Base-by-base conservation (phyloP, 257 asterid genomes). In the Capsicum rhomboideum region DNA sequence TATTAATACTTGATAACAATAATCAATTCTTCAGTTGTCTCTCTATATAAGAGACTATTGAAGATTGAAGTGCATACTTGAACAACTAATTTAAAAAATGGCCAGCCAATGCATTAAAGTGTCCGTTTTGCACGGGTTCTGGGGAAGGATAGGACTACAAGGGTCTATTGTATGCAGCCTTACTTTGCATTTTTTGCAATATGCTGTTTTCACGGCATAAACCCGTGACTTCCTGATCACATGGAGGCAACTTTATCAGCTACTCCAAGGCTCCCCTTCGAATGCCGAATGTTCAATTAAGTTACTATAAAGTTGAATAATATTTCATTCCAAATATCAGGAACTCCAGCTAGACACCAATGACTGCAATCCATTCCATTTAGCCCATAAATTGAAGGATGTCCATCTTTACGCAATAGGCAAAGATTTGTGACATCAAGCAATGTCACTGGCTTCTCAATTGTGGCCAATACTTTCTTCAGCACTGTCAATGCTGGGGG, bases 321-420 rank as follows among this genome's bases (percentile, higher is more conserved):
- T 63, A 96, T 90, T 46, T 84, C 89, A 71, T 94, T 96, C 99
- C 99, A 96, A 63, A 93, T 92, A 86, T 96, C 98, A 21, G 98
- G 99, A 3, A 96, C 93, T 37, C 99, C 98, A 0, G 98, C 93
- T 44, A 96, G 85, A 75, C 98, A 94, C 99, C 99, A 95, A 82
- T 95, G 99, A 89, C 97, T 96, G 86, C 98, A 96, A 71, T 96
- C 99, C 91, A 89, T 89, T 31, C 90, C 87, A 1, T 87, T 89
- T 0, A 91, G 85, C 55, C 99, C 99, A 67, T 91, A 96, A 1
- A 91, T 82, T 6, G 99, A 94, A 83, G 99, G 98, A 79, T 96
- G 99, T 4, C 97, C 98, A 63, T 93, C 98, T 90, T 96, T 96
- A 23, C 99, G 85, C 82, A 96, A 71, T 63, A 93, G 82, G 9